Conservation (phyloP, 176 grass and related monocot species). For the Oryza coarctata region DNA sequence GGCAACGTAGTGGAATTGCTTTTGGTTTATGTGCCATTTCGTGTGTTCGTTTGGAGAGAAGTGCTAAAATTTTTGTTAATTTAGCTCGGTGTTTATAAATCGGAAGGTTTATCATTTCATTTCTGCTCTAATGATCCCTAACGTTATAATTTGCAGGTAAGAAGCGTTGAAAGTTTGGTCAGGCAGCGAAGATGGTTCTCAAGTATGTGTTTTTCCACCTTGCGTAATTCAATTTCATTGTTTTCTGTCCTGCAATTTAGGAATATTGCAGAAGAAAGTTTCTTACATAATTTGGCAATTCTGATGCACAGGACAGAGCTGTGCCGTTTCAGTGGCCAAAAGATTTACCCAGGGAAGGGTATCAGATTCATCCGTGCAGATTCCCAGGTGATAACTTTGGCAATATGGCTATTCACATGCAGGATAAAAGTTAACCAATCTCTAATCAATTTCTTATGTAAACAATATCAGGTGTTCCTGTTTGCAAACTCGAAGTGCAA, state of each 20-base stretch:
- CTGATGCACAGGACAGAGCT: constrained; percentile 29
- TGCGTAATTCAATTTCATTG: background rate
- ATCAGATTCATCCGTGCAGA: constrained; percentile 44
- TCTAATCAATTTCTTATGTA: background rate
- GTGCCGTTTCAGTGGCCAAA: constrained; percentile 39
- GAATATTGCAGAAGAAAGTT: no score
- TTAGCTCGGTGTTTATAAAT: background rate
- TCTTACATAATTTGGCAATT: background rate
- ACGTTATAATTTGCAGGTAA: background rate
- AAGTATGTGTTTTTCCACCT: constrained; percentile 23
- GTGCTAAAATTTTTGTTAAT: background rate
- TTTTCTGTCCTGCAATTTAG: no score
- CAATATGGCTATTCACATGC: background rate
- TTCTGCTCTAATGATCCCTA: background rate
- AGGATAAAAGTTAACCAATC: background rate
- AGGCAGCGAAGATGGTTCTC: constrained; percentile 43
- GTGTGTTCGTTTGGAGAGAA: background rate
- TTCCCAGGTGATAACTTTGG: constrained; percentile 32
- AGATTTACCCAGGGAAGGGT: constrained; percentile 48
- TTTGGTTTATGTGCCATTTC: background rate
- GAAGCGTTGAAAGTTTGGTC: background rate
- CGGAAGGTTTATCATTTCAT: no score
- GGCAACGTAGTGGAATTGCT: background rate
- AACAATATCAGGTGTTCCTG: constrained; percentile 31
- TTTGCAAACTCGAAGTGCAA: constrained; percentile 42